Percentiles rank a stretch among this genome's conserved stretches.
Conservation (phyloP, 2,329 filamentous ascomycete genomes). For the Cryoendolithus antarcticus region DNA sequence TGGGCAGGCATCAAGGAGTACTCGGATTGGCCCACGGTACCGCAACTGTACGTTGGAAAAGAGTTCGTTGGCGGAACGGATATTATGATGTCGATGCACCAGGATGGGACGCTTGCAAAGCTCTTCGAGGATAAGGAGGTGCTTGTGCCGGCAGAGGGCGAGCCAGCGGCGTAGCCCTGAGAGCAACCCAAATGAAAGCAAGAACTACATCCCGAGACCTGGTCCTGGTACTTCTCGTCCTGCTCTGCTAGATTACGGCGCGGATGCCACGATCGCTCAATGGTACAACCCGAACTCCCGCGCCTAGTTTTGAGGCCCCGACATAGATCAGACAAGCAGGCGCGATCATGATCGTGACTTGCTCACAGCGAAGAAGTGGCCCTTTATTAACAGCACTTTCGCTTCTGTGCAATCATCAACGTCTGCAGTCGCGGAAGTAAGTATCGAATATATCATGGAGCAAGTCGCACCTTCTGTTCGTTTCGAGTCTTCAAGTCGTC, state of each 20-base stretch:
- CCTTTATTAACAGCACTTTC: too few relatives aligned
- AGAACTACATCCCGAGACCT: not conserved
- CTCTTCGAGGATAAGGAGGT: slow-evolving; percentile 85
- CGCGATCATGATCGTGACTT: too few relatives aligned
- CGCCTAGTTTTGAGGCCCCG: too few relatives aligned
- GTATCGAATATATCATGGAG: too few relatives aligned
- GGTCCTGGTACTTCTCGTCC: slow-evolving; percentile 1
- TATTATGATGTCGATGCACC: slow-evolving; percentile 93
- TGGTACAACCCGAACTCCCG: not conserved
- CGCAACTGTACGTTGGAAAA: slow-evolving; percentile 87
- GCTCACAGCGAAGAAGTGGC: too few relatives aligned
- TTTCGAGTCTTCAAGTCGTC: not conserved
- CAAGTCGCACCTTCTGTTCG: too few relatives aligned
- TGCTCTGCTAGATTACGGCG: slow-evolving; percentile 2
- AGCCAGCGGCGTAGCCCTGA: not conserved
- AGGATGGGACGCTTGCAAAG: slow-evolving; percentile 86
- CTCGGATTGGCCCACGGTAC: slow-evolving; percentile 98
- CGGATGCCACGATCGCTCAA: not conserved
- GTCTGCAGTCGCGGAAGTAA: too few relatives aligned
- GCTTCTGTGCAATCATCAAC: too few relatives aligned
- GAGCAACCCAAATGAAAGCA: not conserved
- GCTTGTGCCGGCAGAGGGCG: slow-evolving; percentile 49
- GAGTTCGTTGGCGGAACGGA: slow-evolving; percentile 98
- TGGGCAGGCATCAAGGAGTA: slow-evolving; percentile 87
- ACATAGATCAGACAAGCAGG: too few relatives aligned